phyloP scores from a whole-genome alignment of 2,329 filamentous ascomycete species.

The Knoxdaviesia capensis region DNA sequence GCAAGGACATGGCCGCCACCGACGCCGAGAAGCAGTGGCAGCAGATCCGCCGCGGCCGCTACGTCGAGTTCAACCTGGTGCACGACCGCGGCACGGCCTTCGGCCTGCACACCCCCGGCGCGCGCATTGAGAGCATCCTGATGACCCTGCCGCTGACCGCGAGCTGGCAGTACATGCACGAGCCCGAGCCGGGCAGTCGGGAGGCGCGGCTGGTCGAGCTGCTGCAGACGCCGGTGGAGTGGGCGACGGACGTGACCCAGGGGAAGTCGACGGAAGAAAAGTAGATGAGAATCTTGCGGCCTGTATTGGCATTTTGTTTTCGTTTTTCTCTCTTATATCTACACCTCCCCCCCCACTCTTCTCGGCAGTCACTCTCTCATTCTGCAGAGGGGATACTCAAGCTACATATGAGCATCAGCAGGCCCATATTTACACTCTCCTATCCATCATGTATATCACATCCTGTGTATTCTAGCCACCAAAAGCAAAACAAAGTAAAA shows the following conservation, averaged over 20 bases:
- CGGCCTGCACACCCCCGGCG: slow-evolving; percentile 78
- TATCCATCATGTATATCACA: slow-evolving; percentile 1
- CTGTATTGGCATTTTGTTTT: not conserved
- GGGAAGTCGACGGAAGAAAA: no score
- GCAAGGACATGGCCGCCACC: slow-evolving; percentile 83
- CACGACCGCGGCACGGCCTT: slow-evolving; percentile 92
- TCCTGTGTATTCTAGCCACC: no score
- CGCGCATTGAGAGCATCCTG: slow-evolving; percentile 85
- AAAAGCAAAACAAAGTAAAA: no score
- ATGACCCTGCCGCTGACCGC: slow-evolving; percentile 93
- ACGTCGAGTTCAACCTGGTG: slow-evolving; percentile 96
- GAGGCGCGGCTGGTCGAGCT: slow-evolving; percentile 70
- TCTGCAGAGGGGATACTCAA: no score
- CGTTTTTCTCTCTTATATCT: not conserved
- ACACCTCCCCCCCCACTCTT: slow-evolving; percentile 8
- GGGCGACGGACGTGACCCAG: slow-evolving; percentile 26
- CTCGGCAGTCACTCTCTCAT: slow-evolving; percentile 8
- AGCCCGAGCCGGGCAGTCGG: slow-evolving; percentile 50
- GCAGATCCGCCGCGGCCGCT: slow-evolving; percentile 79
- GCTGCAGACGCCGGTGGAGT: slow-evolving; percentile 42
- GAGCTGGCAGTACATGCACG: slow-evolving; percentile 90
- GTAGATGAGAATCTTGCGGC: not conserved
- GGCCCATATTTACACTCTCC: no score
- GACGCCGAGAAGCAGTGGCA: slow-evolving; percentile 89
- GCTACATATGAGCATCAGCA: no score